These are phyloP conservation scores for Sugiyamaella novakii DNA, from an alignment of 1,139 yeast genomes.

Conservation along the genomic window DNA sequence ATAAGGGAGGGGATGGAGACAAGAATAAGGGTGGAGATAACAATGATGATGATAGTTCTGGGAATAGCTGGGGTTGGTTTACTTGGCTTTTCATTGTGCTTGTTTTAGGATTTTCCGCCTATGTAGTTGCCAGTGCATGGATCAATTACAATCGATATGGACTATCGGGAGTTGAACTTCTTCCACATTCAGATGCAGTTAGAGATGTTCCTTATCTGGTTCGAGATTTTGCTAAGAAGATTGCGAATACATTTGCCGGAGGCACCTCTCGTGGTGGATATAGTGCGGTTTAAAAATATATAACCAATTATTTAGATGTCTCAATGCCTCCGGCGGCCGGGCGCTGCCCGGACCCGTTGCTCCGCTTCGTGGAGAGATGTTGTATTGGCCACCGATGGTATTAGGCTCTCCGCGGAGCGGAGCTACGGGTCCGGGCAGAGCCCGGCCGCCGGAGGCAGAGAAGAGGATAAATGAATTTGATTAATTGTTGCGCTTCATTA, in stretches of 20 bases:
- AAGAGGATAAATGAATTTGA: background rate
- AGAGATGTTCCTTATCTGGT: slow-evolving; percentile 77
- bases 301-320: background rate
- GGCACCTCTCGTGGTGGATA: slow-evolving; percentile 84
- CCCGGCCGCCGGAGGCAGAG: background rate
- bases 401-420: too few relatives aligned
- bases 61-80: slow-evolving; percentile 41
- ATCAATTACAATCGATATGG: slow-evolving; percentile 51
- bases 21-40: slow-evolving; percentile 19
- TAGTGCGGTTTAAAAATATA: slow-evolving; percentile 66
- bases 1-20: slow-evolving; percentile 10
- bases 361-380: background rate
- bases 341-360: slow-evolving; percentile 7
- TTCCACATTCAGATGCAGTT: slow-evolving; percentile 53
- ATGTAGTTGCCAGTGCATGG: slow-evolving; percentile 81
- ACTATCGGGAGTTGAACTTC: slow-evolving; percentile 46
- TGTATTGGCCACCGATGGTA: too few relatives aligned
- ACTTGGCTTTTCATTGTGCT: slow-evolving; percentile 50
- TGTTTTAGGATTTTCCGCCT: slow-evolving; percentile 67
- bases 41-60: slow-evolving; percentile 23
- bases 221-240: slow-evolving; percentile 72
- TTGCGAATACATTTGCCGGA: slow-evolving; percentile 72
- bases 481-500: slow-evolving; percentile 19
- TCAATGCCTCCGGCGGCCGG: background rate
- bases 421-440: background rate